Evolutionary conservation across 164 flowering plant genomes (phyloP).

Genomic region (Nymphaea thermarum): DNA sequence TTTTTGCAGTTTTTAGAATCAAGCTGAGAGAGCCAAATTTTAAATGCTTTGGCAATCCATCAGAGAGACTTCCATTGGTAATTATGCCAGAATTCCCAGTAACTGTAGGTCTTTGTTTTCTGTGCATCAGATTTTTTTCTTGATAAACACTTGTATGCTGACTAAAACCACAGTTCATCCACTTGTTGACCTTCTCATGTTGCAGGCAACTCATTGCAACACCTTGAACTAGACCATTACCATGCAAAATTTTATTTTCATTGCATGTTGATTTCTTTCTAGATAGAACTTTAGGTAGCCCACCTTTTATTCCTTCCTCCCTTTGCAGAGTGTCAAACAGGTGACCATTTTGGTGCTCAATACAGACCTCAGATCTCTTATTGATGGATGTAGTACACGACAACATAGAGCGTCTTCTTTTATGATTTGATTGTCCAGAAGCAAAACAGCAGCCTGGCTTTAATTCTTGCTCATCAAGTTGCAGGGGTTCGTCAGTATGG

Average conservation of each 20-base stretch:
- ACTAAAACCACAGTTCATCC: not conserved
- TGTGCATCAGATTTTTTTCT: not conserved
- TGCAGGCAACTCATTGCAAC: not conserved
- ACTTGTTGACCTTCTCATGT: not conserved
- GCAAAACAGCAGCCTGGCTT: slow-evolving; percentile 8
- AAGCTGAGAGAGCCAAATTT: slow-evolving; percentile 40
- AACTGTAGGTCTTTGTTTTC: slow-evolving; percentile 31
- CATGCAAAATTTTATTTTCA: not conserved
- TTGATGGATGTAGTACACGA: slow-evolving; percentile 14
- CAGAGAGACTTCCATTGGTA: slow-evolving; percentile 20
- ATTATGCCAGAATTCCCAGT: slow-evolving; percentile 52
- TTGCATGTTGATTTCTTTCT: not conserved
- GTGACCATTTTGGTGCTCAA: not conserved
- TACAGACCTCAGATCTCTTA: not conserved
- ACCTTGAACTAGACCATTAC: not conserved
- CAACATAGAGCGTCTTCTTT: slow-evolving; percentile 14
- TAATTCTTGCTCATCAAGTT: slow-evolving; percentile 8
- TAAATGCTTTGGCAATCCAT: slow-evolving; percentile 20
- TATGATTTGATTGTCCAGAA: slow-evolving; percentile 14
- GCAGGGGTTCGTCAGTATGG: slow-evolving; percentile 9
- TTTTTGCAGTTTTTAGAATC: slow-evolving; percentile 30
- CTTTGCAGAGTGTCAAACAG: not conserved
- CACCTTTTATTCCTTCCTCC: not conserved
- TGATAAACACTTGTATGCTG: not conserved
- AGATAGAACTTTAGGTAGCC: not conserved